Evolutionary conservation across 2,329 filamentous ascomycete genomes (phyloP).

Genomic region (Pyrenophora graminea): DNA sequence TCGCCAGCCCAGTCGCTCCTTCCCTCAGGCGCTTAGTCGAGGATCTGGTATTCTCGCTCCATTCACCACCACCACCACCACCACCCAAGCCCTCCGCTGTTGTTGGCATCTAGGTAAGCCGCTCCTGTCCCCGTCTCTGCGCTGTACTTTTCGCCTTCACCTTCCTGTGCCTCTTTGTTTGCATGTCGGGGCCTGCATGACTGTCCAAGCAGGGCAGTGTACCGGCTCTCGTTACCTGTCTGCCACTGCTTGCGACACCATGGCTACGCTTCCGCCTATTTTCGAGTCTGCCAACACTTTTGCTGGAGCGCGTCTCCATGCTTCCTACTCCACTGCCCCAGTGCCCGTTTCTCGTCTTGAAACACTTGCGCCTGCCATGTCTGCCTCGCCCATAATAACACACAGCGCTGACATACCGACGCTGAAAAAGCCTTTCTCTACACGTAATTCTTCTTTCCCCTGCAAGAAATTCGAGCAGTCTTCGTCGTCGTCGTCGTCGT

Average conservation of each 20-base stretch:
- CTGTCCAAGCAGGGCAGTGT: conserved; percentile 7
- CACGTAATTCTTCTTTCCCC: conserved; percentile 42
- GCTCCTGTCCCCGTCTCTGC: conserved; percentile 9
- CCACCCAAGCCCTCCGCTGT: conserved; percentile 19
- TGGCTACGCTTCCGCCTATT: conserved; percentile 14
- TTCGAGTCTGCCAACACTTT: conserved; percentile 4
- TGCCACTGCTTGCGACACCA: conserved; percentile 13
- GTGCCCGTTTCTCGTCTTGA: conserved; percentile 11
- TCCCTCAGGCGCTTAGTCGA: conserved; percentile 48
- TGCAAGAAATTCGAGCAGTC: conserved; percentile 34
- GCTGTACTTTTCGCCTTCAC: conserved; percentile 16
- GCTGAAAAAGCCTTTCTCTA: conserved; percentile 42
- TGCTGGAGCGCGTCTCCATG: conserved; percentile 3
- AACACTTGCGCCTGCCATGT: conserved; percentile 25
- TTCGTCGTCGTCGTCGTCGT: conserved; percentile 11
- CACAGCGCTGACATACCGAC: conserved; percentile 43
- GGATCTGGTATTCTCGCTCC: conserved; percentile 51
- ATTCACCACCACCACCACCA: conserved; percentile 32
- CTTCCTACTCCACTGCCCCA: conserved; percentile 8
- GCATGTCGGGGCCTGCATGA: conserved; percentile 9
- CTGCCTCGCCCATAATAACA: conserved; percentile 28
- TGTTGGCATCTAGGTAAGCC: conserved; percentile 43
- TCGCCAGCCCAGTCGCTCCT: conserved; percentile 45
- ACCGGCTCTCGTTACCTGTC: conserved; percentile 12
- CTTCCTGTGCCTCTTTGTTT: conserved; percentile 7